Percentiles rank a stretch among this genome's conserved stretches.
phyloP scores from a whole-genome alignment of 2,329 filamentous ascomycete species.

The Colletotrichum horii region DNA sequence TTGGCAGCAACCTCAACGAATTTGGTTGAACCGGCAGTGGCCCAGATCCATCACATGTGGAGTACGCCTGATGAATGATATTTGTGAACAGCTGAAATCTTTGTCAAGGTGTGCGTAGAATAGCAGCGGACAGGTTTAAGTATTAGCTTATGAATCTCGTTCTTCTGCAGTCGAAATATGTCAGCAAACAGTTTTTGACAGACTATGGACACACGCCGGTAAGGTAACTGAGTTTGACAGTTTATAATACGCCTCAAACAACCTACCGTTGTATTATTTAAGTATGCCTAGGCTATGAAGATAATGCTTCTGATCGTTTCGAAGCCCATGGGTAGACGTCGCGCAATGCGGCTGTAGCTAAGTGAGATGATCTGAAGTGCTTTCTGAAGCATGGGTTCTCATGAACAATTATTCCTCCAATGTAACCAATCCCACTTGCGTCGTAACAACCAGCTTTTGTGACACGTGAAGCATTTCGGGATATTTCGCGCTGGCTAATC shows the following conservation, averaged over 20 bases:
- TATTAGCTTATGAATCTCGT: not conserved
- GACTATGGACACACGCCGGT: not conserved
- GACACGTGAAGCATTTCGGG: not conserved
- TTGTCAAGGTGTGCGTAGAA: too few species aligned
- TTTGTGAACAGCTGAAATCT: too few species aligned
- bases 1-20: not conserved
- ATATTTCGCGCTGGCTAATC: not conserved
- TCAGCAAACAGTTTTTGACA: not conserved
- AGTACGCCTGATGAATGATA: too few species aligned
- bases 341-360: not conserved
- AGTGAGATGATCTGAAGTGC: not conserved
- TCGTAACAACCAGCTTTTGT: not conserved
- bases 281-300: too few species aligned
- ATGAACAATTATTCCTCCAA: not conserved
- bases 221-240: not conserved
- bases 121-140: too few species aligned
- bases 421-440: not conserved
- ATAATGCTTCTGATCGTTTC: too few species aligned
- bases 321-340: not conserved
- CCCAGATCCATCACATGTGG: not conserved
- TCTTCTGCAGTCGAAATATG: not conserved
- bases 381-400: not conserved
- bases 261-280: too few species aligned
- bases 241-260: too few species aligned
- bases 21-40: not conserved